Evolutionary conservation across 2,329 filamentous ascomycete genomes (phyloP), one percentile per base, ranked within the genome.

Genomic region (Cladorrhinum sp.): DNA sequence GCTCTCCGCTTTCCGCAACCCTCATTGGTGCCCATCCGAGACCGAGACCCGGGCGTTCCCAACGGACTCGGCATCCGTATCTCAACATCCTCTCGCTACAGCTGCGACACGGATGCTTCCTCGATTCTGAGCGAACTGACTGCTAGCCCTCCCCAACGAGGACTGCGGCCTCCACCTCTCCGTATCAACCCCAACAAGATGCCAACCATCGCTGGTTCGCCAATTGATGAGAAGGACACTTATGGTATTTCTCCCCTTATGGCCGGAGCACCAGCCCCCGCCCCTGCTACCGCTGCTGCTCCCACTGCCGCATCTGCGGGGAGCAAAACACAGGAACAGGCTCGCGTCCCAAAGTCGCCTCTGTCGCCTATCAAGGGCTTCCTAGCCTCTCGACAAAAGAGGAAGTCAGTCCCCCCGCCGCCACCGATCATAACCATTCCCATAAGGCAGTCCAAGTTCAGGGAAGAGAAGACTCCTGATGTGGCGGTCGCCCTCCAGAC

Each of bases 1-100:
- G 48, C 55, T 51, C 64, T 66, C 23, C 60, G 60, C 55, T 65
- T 67, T 52, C 65, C 67, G 50, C 66, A 65, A 55, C 63, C 66
- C 60, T 64, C 64, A 36, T 53, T 65, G 65, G 67, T 63, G 65
- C 67, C 67, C 67, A 68, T 63, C 55, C 42, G 54, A 23, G 48
- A 62, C 52, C 51, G 62, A 28, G 42, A 52, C 57, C 2, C 57
- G 30, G 8, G 20, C 18, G 33, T 9, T n/a, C 23, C 28, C 12
- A 55, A 55, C 53, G 53, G 30, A 8, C 53, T 55, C 14, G 53
- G 53, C 20, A 24, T 55, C 9, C 30, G 53, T 9, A 24, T 55
- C 14, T 55, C 33, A 26, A 24, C 58, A 20, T 51, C 62, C 2
- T 60, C 64, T 10, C 53, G 66, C 10, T 55, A 59, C 36, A 68